Conservation (phyloP, 2,329 filamentous ascomycete genomes). For the Didymella keratinophila region DNA sequence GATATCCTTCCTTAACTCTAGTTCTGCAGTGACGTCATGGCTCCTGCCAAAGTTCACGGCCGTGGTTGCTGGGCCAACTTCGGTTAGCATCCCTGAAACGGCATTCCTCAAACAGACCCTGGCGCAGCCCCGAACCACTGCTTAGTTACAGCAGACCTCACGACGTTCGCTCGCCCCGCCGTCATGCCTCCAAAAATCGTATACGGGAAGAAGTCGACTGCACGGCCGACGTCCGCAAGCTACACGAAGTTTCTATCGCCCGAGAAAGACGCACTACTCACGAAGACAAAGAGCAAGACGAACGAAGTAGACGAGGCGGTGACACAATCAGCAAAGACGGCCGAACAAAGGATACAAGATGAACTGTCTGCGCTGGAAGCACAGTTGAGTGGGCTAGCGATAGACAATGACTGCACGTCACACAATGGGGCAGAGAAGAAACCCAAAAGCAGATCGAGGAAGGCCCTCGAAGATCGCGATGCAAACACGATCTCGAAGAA, state of each 20-base stretch:
- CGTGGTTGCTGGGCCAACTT: conserved; percentile 20
- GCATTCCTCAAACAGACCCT: conserved; percentile 23
- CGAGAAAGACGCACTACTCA: conserved; percentile 31
- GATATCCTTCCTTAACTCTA: neutral
- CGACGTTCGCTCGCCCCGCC: conserved; percentile 14
- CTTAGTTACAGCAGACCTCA: conserved; percentile 4
- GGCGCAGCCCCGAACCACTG: conserved; percentile 6
- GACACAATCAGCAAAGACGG: conserved; percentile 3
- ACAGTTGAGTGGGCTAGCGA: conserved; percentile 12
- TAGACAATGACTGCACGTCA: neutral
- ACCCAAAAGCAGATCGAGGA: conserved; percentile 9
- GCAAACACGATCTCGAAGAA: conserved; percentile 20
- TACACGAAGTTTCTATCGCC: conserved; percentile 41
- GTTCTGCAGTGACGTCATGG: conserved; percentile 14
- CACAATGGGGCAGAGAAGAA: conserved; percentile 3
- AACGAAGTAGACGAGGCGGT: conserved; percentile 4
- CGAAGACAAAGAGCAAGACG: conserved; percentile 8
- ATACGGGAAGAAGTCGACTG: conserved; percentile 30
- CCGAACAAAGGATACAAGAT: conserved; percentile 12
- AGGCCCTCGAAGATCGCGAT: conserved; percentile 23
- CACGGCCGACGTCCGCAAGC: conserved; percentile 11
- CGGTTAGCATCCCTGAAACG: conserved; percentile 20
- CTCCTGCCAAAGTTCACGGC: neutral
- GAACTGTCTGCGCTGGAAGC: conserved; percentile 13
- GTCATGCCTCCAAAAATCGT: conserved; percentile 37